phyloP scores from a whole-genome alignment of 2,329 filamentous ascomycete species.

The Orbilia javanica region DNA sequence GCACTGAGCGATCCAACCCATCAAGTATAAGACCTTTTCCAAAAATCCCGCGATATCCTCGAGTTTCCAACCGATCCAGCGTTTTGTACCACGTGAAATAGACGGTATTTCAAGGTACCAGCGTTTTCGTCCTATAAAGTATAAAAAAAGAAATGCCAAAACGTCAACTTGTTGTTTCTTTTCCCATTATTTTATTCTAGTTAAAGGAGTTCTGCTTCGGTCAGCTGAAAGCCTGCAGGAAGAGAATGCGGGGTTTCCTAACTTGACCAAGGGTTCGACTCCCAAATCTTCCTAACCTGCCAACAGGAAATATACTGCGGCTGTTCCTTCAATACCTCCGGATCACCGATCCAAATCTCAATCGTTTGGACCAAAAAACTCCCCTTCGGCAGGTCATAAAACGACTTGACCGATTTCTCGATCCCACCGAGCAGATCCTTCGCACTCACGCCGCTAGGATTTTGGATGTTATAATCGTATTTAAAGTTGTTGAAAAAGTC shows the following conservation, averaged over 20 bases:
- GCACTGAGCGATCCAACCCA: neutral
- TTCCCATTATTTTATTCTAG: neutral
- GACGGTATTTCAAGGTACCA: neutral
- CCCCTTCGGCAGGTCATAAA: neutral
- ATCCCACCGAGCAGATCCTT: neutral
- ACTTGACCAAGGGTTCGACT: neutral
- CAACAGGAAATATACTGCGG: constrained; percentile 3
- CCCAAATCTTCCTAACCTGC: neutral
- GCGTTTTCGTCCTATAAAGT: neutral
- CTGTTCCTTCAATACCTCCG: neutral
- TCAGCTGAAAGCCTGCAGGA: no score
- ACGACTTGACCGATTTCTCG: neutral
- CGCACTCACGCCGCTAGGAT: neutral
- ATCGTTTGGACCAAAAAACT: neutral
- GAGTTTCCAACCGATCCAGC: no score
- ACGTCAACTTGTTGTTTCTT: constrained; percentile 1
- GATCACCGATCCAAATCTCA: neutral
- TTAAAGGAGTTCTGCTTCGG: no score
- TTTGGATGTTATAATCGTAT: neutral
- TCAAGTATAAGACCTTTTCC: neutral
- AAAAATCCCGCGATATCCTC: neutral
- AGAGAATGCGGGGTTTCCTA: neutral
- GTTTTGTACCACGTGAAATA: neutral
- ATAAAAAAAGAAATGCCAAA: neutral
- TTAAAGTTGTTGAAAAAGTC: neutral